Evolutionary conservation across 2,329 filamentous ascomycete species (phyloP), one percentile per base, ranked within the genome.

Genomic region (Diaporthe capsici): DNA sequence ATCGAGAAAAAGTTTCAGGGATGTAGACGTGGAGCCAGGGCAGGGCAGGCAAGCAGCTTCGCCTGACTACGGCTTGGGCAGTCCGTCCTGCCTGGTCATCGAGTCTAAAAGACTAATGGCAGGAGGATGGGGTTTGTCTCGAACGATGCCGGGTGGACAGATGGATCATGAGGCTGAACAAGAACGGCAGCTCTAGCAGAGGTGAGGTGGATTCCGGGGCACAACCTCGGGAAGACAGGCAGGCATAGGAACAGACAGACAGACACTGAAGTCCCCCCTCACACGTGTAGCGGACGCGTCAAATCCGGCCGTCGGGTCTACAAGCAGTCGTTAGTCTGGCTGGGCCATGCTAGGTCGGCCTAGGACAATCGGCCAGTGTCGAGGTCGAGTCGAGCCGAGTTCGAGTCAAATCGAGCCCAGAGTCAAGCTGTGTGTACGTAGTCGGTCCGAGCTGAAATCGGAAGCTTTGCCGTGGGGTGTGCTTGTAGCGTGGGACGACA

Each of bases 1-100:
- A 68, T 68, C 31, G 65, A 68, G 65, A 68, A 65, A 42, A 68
- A 53, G 65, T 53, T 68, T 68, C 65, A 68, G 65, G 65, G 65
- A 53, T 68, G 47, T 53, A 53, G 31, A 68, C 20, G 63, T 37
- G 6, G 22, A 53, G 47, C 17, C 60, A 31, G 42, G 61, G 42
- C 61, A 65, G 61, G 44, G 22, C 34, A 60, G 57, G 57, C 28
- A 67, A 31, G 44, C 42, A 65, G 61, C 42, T 42, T 68, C 63
- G 63, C 63, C 63, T 68, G 63, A 25, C 63, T 53, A 49, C 22
- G 31, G 47, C 47, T 39, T 9, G 34, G 31, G n/a, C n/a, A 53
- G 13, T 68, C 17, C 10, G n/a, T 68, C 65, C 65, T 53, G 47
- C 22, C 22, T 68, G 65, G 22, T 68, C 65, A 68, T 68, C 31